Evolutionary conservation across 2,329 filamentous ascomycete genomes (phyloP), one percentile per base, ranked within the genome.

Genomic region (Penicillium sp.): DNA sequence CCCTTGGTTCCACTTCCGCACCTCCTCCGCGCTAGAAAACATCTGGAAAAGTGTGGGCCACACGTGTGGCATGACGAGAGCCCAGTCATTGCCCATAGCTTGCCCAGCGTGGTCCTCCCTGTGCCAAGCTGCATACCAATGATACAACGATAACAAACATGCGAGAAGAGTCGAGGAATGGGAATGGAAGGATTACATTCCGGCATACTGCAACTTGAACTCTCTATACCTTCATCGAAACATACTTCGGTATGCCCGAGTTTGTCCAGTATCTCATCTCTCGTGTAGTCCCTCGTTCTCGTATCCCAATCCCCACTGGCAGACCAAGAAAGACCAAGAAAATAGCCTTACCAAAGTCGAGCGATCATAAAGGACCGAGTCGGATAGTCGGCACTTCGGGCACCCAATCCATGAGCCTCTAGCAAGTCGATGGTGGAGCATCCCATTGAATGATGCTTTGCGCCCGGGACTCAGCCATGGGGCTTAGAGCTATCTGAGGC

Each of bases 1-100:
- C 29, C 36, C 21, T 42, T 17, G 27, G 46, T 42, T 18, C 39
- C n/a, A 42, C 15, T 21, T 15, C 30, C 33, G 9, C 7, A 36
- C 7, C 9, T 36, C 33, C 20, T 18, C 20, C 12, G 13, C 24
- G 39, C 29, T 49, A 27, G 50, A 56, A 55, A 30, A 36, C 43
- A 51, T 58, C 46, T 58, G 49, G 55, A 55, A 58, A 40, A 49
- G 24, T 44, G 55, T 51, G 55, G 55, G 46, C 30, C 55, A 46
- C 36, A 29, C 49, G 33, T 57, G 51, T 46, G 49, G 24, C 34
- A 55, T 58, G 55, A 46, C 55, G 46, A 49, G 20, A 6, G 36
- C 36, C 36, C 21, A 40, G 36, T 18, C 10, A 26, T 37, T 37
- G 34, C 34, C 34, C 9, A 23, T 8, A 20, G 9, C 7, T 41